phyloP scores from a whole-genome alignment of 1,284 basidiomycete genomes.

The Trichosporon sp. region DNA sequence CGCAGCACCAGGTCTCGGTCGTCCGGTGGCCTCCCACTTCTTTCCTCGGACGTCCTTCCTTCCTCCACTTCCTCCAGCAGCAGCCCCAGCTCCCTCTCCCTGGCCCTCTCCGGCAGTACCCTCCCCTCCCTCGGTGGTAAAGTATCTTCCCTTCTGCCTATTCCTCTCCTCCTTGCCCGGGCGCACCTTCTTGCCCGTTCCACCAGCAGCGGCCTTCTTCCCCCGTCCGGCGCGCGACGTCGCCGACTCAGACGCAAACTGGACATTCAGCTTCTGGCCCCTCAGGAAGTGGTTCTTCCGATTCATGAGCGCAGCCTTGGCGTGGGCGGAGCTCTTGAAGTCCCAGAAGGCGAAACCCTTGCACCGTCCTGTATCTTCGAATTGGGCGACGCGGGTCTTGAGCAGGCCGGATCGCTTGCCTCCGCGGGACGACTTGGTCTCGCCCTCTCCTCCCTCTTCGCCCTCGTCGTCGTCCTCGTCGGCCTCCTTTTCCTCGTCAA shows the following conservation, averaged over 20 bases:
- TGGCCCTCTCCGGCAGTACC: too few relatives aligned
- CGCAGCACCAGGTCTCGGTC: conserved; percentile 81
- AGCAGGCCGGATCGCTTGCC: conserved; percentile 64
- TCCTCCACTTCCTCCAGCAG: neutral
- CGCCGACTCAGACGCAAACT: conserved; percentile 45
- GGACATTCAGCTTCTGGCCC: conserved; percentile 54
- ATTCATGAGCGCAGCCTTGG: conserved; percentile 76
- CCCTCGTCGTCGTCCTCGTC: conserved; percentile 32
- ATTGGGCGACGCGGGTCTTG: conserved; percentile 87
- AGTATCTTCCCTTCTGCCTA: conserved; percentile 10
- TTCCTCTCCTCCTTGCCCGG: conserved; percentile 5
- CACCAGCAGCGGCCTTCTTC: conserved; percentile 8
- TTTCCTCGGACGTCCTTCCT: conserved; percentile 32
- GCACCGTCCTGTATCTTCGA: conserved; percentile 88
- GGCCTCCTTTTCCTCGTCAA: conserved; percentile 25
- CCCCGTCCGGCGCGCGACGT: conserved; percentile 33
- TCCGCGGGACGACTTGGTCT: conserved; percentile 27
- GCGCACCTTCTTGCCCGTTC: conserved; percentile 3
- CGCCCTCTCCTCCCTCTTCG: conserved; percentile 37
- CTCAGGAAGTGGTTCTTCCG: conserved; percentile 75
- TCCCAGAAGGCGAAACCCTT: conserved; percentile 99
- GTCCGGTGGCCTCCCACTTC: conserved; percentile 48
- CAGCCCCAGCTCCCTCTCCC: conserved; percentile 4
- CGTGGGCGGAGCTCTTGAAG: conserved; percentile 70
- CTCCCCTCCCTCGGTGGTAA: conserved; percentile 4